A percentile compares a stretch with the other conserved stretches of the same genome.
Evolutionary conservation across 106 monocot species (phyloP).

Genomic region (Gastrodia elata): DNA sequence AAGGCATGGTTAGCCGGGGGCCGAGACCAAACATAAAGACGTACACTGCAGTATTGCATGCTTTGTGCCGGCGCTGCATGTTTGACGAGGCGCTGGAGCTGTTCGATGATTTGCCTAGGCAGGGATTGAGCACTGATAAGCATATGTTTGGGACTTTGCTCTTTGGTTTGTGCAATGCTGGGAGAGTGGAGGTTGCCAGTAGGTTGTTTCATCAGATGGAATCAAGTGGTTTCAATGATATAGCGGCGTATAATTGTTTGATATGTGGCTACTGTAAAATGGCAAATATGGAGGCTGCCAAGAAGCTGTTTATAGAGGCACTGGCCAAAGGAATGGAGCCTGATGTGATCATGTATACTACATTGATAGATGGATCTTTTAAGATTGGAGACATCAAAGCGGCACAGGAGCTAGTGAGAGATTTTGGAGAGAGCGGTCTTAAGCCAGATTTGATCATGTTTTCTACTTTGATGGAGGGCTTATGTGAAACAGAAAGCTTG

Average conservation of each 20-base stretch:
- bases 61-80: conserved; percentile 15
- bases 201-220: conserved; percentile 13
- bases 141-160: conserved; percentile 17
- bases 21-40: conserved; percentile 8
- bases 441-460: conserved; percentile 24
- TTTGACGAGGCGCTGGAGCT: conserved; percentile 14
- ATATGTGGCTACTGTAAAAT: conserved; percentile 18
- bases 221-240: conserved; percentile 11
- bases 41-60: conserved; percentile 9
- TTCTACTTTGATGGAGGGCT: conserved; percentile 18
- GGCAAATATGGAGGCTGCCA: conserved; percentile 16
- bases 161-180: conserved; percentile 13
- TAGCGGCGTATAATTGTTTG: conserved; percentile 24
- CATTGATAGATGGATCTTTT: conserved; percentile 21
- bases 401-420: conserved; percentile 12
- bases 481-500: conserved; percentile 13
- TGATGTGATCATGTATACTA: conserved; percentile 15
- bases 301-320: conserved; percentile 14
- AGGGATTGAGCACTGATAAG: conserved; percentile 10
- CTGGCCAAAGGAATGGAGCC: conserved; percentile 9
- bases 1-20: conserved; percentile 10
- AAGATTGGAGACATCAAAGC: conserved; percentile 19
- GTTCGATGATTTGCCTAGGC: conserved; percentile 6
- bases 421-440: conserved; percentile 1
- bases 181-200: conserved; percentile 15